phyloP scores from a whole-genome alignment of 2,329 filamentous ascomycete genomes.

The Neopestalotiopsis rosae region DNA sequence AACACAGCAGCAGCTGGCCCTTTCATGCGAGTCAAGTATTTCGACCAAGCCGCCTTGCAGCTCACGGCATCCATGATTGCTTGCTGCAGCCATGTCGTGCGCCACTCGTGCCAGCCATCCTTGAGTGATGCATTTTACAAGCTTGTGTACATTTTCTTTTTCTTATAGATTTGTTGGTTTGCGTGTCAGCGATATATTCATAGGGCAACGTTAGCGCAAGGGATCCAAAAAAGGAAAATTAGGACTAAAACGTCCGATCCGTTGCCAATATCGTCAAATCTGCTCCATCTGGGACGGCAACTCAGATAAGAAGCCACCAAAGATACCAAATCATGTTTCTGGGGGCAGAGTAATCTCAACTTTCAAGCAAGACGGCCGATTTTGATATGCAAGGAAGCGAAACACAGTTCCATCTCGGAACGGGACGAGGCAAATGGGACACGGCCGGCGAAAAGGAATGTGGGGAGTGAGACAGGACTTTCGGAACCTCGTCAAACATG shows the following conservation, averaged over 20 bases:
- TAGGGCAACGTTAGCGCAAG: neutral
- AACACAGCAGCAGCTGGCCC: no score
- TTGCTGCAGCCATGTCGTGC: neutral
- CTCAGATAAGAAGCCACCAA: no score
- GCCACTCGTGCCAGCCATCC: neutral
- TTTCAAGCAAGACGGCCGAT: neutral
- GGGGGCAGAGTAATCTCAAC: no score
- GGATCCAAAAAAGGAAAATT: no score
- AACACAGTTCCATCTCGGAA: constrained; percentile 12
- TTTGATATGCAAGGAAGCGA: constrained; percentile 11
- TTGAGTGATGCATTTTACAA: neutral
- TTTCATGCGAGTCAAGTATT: neutral
- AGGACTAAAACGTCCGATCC: neutral
- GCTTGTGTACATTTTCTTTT: neutral
- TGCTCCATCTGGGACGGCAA: neutral
- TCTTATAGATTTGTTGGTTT: neutral
- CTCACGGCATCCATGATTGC: neutral
- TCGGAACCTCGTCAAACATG: neutral
- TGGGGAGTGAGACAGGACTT: constrained; percentile 6
- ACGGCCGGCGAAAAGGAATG: constrained; percentile 13
- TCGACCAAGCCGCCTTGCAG: neutral
- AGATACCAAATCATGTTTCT: no score
- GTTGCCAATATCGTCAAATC: neutral
- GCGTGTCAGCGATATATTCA: neutral
- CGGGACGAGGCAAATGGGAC: constrained; percentile 1